phyloP scores from a whole-genome alignment of 1,284 basidiomycete genomes.

The Cronartium quercuum region DNA sequence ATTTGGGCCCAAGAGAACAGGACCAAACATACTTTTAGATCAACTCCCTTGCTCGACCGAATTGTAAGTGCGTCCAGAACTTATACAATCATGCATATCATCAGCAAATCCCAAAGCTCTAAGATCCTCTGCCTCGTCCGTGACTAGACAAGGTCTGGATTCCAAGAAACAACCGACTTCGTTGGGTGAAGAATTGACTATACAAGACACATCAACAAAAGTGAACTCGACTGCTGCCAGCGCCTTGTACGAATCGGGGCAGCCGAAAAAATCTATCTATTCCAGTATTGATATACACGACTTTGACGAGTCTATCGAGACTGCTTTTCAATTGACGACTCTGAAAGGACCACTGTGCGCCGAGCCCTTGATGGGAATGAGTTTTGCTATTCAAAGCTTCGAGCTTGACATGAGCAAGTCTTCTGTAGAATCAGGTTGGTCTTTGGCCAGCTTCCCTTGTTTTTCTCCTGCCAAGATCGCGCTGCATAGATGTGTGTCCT shows the following conservation, averaged over 20 bases:
- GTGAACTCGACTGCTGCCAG: not conserved
- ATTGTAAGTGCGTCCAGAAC: conserved; percentile 47
- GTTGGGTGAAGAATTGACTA: not conserved
- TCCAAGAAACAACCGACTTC: not conserved
- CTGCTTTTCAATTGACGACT: conserved; percentile 89
- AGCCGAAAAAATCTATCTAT: not conserved
- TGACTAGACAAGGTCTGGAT: not conserved
- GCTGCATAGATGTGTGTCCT: not conserved
- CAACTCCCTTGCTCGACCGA: conserved; percentile 47
- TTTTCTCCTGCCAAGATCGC: not conserved
- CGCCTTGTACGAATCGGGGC: not conserved
- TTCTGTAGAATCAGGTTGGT: conserved; percentile 57
- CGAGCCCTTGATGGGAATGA: conserved; percentile 89
- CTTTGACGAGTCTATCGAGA: conserved; percentile 77
- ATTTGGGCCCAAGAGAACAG: conserved; percentile 81
- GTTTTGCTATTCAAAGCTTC: conserved; percentile 76
- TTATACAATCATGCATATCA: not conserved
- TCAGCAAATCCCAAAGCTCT: not conserved
- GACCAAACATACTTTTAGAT: conserved; percentile 81
- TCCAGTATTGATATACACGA: conserved; percentile 51
- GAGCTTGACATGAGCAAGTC: conserved; percentile 56
- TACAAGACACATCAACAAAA: not conserved
- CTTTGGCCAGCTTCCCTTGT: not conserved
- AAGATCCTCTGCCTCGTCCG: not conserved
- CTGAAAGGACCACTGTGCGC: conserved; percentile 90